Evolutionary conservation across 192 early-diverging fungal species (phyloP).

Genomic region (Bifiguratus adelaidae): DNA sequence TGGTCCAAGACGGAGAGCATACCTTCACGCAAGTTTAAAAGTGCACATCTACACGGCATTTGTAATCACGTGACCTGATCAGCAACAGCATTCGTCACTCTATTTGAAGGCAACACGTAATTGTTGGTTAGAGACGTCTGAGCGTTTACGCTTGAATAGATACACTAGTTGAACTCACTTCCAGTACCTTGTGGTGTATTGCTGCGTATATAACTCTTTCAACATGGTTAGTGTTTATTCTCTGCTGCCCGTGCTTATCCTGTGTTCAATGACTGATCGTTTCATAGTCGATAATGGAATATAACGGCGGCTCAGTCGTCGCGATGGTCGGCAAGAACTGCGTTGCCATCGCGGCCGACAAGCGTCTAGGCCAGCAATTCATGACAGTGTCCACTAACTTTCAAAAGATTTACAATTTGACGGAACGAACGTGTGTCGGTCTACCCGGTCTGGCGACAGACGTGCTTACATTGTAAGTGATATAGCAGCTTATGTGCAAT

Average conservation of each 20-base stretch:
- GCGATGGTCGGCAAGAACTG: slow-evolving; percentile 98
- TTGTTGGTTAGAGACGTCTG: too few species aligned
- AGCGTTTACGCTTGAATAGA: too few species aligned
- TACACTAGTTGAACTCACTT: too few species aligned
- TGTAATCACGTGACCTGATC: too few species aligned
- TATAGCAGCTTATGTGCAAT: background rate
- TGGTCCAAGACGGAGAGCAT: slow-evolving; percentile 34
- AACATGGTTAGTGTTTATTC: too few species aligned
- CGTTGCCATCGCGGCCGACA: slow-evolving; percentile 95
- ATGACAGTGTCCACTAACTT: slow-evolving; percentile 94
- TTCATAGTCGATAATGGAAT: slow-evolving; percentile 76
- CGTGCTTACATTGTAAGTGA: slow-evolving; percentile 82
- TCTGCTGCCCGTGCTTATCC: too few species aligned
- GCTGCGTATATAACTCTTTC: too few species aligned
- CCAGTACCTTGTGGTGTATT: too few species aligned
- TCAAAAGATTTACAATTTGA: slow-evolving; percentile 85
- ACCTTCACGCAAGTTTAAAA: too few species aligned
- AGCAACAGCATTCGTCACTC: too few species aligned
- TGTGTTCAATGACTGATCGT: background rate
- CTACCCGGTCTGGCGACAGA: slow-evolving; percentile 94
- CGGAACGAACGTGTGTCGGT: slow-evolving; percentile 79
- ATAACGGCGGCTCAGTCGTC: slow-evolving; percentile 90
- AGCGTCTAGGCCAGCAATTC: slow-evolving; percentile 84
- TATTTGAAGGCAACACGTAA: too few species aligned
- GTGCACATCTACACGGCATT: too few species aligned